Conservation (phyloP, 169 alveolate genomes). For the Amoebophrya sp. region DNA sequence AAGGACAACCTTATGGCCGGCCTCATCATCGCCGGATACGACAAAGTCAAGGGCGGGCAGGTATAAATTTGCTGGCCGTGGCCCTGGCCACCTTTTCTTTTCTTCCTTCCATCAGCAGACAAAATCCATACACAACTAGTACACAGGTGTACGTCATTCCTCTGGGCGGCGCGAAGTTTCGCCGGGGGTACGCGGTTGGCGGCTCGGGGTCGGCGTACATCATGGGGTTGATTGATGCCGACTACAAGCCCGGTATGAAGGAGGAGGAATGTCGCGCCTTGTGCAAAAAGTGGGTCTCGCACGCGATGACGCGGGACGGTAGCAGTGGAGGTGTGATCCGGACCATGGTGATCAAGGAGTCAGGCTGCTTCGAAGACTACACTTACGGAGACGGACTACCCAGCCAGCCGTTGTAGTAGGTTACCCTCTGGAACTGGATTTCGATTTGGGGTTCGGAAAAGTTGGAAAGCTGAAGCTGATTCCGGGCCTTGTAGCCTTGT, state of each 20-base stretch:
- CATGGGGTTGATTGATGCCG: slow-evolving; percentile 62
- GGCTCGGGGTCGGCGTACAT: slow-evolving; percentile 85
- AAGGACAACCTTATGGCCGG: slow-evolving; percentile 65
- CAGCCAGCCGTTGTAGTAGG: neutral
- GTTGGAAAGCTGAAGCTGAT: too few relatives aligned
- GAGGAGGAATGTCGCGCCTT: slow-evolving; percentile 62
- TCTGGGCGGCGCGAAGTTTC: slow-evolving; percentile 71
- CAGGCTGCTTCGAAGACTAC: neutral
- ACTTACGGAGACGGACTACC: neutral
- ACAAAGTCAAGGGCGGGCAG: slow-evolving; percentile 49
- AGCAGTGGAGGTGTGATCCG: slow-evolving; percentile 81
- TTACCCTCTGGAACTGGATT: too few relatives aligned
- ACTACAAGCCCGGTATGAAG: slow-evolving; percentile 61
- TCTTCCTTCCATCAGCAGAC: neutral
- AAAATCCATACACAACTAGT: neutral
- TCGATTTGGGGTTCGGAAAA: too few relatives aligned
- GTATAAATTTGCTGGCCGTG: too few relatives aligned
- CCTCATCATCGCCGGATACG: slow-evolving; percentile 78
- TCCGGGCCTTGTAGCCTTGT: too few relatives aligned
- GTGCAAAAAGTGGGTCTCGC: slow-evolving; percentile 53
- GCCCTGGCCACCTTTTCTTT: too few relatives aligned
- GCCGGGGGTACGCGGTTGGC: slow-evolving; percentile 57
- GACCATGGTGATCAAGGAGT: slow-evolving; percentile 23
- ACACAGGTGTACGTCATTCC: slow-evolving; percentile 61
- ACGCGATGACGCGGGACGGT: slow-evolving; percentile 78